Conservation (phyloP, 345 rosid genomes). For the Physaria fendleri region DNA sequence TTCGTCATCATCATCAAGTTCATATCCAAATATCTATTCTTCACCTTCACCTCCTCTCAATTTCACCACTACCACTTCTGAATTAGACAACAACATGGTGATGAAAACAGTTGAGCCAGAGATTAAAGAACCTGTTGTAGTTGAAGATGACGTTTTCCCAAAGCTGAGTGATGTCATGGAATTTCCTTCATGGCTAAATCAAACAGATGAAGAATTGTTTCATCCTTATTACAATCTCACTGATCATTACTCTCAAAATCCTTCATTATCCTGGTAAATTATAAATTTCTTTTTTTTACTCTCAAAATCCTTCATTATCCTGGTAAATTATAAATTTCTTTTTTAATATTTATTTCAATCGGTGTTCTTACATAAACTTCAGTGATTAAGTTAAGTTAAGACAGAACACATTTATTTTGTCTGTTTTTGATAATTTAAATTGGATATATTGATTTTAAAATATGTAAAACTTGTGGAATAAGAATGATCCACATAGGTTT, state of each 20-base stretch:
- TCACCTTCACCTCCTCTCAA: slow-evolving; percentile 26
- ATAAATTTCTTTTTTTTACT: not conserved
- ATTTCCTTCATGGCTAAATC: slow-evolving; percentile 77
- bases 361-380: slow-evolving; percentile 20
- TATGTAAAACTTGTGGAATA: slow-evolving; percentile 19
- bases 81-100: slow-evolving; percentile 34
- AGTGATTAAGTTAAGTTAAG: slow-evolving; percentile 15
- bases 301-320: slow-evolving; percentile 65
- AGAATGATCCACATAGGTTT: slow-evolving; percentile 28
- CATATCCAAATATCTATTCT: slow-evolving; percentile 27
- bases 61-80: slow-evolving; percentile 5
- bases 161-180: slow-evolving; percentile 74
- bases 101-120: slow-evolving; percentile 24
- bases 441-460: not conserved
- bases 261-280: slow-evolving; percentile 81
- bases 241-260: slow-evolving; percentile 48
- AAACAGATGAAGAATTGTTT: slow-evolving; percentile 52
- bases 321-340: slow-evolving; percentile 45
- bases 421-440: not conserved
- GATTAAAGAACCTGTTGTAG: slow-evolving; percentile 31
- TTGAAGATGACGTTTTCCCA: slow-evolving; percentile 49
- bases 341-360: not conserved
- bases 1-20: slow-evolving; percentile 47
- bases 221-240: slow-evolving; percentile 46
- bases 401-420: not conserved